Evolutionary conservation across 495 filamentous ascomycete genomes (phyloP).

Genomic region (Penicilliopsis zonata): DNA sequence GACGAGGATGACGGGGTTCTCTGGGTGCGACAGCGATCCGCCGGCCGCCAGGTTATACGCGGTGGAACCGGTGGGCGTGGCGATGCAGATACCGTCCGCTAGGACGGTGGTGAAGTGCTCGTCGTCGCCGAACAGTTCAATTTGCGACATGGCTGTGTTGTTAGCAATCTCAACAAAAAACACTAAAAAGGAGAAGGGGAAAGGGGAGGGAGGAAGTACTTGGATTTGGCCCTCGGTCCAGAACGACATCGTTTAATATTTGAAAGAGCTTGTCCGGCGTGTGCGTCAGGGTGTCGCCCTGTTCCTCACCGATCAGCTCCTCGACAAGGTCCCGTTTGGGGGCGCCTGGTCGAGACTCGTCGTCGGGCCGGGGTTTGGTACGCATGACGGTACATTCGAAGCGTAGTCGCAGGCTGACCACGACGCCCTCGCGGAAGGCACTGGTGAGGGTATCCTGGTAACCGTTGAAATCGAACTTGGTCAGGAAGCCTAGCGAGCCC

Average conservation of each 20-base stretch:
- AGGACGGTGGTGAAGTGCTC: constrained; percentile 84
- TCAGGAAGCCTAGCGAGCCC: constrained; percentile 88
- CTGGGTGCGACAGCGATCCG: constrained; percentile 88
- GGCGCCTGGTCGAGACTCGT: constrained; percentile 10
- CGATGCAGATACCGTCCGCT: constrained; percentile 81
- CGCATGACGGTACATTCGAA: constrained; percentile 96
- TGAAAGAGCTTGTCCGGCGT: constrained; percentile 68
- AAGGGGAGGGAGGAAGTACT: constrained; percentile 40
- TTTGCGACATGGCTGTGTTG: constrained; percentile 63
- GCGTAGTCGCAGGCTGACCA: constrained; percentile 73
- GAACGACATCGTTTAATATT: constrained; percentile 86
- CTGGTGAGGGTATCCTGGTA: constrained; percentile 57
- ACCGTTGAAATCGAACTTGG: constrained; percentile 82
- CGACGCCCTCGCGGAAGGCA: constrained; percentile 73
- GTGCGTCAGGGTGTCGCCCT: constrained; percentile 70
- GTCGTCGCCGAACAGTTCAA: constrained; percentile 89
- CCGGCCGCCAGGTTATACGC: constrained; percentile 97
- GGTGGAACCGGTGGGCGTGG: constrained; percentile 86
- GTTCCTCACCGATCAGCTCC: constrained; percentile 75
- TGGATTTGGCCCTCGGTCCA: constrained; percentile 84
- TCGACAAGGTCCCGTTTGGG: constrained; percentile 63
- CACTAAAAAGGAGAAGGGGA: background rate
- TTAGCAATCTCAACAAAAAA: constrained; percentile 9
- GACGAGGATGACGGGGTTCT: constrained; percentile 92
- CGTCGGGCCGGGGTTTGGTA: constrained; percentile 37